Conservation (phyloP, 768 basidiomycete species). For the Tricholoma hemisulphureum region DNA sequence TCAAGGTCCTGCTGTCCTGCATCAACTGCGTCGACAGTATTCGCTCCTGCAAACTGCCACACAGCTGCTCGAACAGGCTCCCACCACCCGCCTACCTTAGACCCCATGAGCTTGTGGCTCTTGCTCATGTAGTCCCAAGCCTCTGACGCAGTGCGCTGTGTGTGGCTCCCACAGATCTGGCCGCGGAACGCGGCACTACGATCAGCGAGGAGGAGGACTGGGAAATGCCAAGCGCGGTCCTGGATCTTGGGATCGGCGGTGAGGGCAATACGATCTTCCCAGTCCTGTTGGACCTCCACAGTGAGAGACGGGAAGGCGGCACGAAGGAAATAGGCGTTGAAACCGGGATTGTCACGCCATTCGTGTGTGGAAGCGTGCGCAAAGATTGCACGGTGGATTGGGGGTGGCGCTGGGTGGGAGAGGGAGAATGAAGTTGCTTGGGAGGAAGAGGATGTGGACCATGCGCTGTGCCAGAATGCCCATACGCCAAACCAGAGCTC, state of each 20-base stretch:
- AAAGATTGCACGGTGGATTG: slow-evolving; percentile 70
- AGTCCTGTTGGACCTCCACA: slow-evolving; percentile 68
- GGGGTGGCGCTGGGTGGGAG: slow-evolving; percentile 38
- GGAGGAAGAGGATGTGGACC: slow-evolving; percentile 19
- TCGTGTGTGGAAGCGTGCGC: slow-evolving; percentile 54
- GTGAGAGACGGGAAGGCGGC: slow-evolving; percentile 69
- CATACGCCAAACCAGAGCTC: slow-evolving; percentile 77
- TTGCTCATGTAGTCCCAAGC: slow-evolving; percentile 54
- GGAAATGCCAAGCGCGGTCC: slow-evolving; percentile 69
- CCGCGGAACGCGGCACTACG: slow-evolving; percentile 78
- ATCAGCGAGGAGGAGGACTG: slow-evolving; percentile 66
- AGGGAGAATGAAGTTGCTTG: slow-evolving; percentile 14
- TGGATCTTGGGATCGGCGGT: slow-evolving; percentile 32
- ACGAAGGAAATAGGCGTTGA: slow-evolving; percentile 76
- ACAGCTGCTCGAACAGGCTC: slow-evolving; percentile 66
- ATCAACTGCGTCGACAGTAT: not conserved
- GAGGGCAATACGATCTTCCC: slow-evolving; percentile 56
- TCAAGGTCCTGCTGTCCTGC: not conserved
- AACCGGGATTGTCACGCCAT: slow-evolving; percentile 77
- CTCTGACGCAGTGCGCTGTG: slow-evolving; percentile 71
- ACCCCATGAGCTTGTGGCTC: slow-evolving; percentile 32
- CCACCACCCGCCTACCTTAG: slow-evolving; percentile 69
- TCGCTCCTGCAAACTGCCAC: slow-evolving; percentile 63
- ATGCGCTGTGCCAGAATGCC: slow-evolving; percentile 69
- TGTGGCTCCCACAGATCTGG: slow-evolving; percentile 54